phyloP scores from a whole-genome alignment of 192 early-diverging fungal genomes.

The Haplosporangium gracile region DNA sequence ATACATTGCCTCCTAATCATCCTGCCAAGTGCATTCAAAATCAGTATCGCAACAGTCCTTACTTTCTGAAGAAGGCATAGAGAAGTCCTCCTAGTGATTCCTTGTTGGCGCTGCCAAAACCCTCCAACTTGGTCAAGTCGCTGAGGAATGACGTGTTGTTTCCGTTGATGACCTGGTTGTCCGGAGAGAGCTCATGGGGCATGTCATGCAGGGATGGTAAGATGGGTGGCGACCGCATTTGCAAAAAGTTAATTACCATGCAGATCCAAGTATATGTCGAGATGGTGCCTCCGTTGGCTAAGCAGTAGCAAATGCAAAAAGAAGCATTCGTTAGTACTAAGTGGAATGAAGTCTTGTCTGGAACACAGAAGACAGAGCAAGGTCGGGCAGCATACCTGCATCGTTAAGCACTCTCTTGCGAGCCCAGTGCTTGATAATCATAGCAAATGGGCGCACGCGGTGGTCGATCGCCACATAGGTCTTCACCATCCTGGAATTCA shows the following conservation, averaged over 20 bases:
- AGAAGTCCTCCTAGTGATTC: conserved; percentile 85
- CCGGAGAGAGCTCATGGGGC: conserved; percentile 43
- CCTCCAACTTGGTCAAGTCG: conserved; percentile 73
- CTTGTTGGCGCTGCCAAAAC: conserved; percentile 77
- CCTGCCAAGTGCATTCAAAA: neutral
- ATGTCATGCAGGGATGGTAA: conserved; percentile 85
- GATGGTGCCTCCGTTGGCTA: conserved; percentile 93
- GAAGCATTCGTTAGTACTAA: neutral
- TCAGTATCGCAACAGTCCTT: neutral
- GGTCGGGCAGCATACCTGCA: conserved; percentile 66
- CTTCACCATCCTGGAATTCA: conserved; percentile 92
- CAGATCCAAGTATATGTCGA: conserved; percentile 97
- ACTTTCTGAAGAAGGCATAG: conserved; percentile 86
- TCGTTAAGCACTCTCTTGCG: conserved; percentile 89
- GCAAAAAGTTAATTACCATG: conserved; percentile 93
- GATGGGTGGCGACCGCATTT: conserved; percentile 90
- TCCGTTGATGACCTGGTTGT: conserved; percentile 58
- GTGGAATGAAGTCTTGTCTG: neutral
- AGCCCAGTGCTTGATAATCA: conserved; percentile 97
- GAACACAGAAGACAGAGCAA: neutral
- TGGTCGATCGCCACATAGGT: conserved; percentile 91
- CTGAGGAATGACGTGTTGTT: conserved; percentile 84
- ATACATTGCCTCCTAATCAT: too few relatives aligned
- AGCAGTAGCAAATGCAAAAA: neutral
- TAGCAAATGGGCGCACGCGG: conserved; percentile 88